A percentile compares a stretch with the other conserved stretches of the same genome.
These are phyloP conservation scores for Gossypium rotundifolium DNA, from an alignment of 345 rosid species.

Conservation along the genomic window DNA sequence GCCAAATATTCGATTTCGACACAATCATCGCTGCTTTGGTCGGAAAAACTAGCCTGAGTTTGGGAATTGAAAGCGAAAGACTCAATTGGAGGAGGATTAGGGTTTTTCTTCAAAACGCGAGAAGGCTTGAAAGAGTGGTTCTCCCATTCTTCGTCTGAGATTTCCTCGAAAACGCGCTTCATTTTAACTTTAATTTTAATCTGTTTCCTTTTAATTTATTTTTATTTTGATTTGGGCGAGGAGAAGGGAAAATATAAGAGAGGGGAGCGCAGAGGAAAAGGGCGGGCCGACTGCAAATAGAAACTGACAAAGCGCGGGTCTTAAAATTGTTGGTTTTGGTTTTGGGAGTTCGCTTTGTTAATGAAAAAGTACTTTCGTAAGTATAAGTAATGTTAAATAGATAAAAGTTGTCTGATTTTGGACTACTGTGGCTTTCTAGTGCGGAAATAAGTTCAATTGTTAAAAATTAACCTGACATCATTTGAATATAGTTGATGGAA, in stretches of 20 bases:
- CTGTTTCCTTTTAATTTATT: neutral
- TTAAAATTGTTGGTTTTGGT: neutral
- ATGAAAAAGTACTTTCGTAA: too few species aligned
- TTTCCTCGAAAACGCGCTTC: slow-evolving; percentile 75
- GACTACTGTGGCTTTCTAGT: too few species aligned
- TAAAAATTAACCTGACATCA: too few species aligned
- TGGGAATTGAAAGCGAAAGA: slow-evolving; percentile 57
- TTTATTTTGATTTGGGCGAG: neutral
- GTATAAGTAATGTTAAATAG: too few species aligned
- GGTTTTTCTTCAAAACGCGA: slow-evolving; percentile 49
- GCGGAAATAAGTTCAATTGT: too few species aligned
- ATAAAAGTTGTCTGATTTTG: too few species aligned
- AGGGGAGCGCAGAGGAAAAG: neutral
- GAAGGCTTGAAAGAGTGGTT: slow-evolving; percentile 70
- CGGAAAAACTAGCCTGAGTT: slow-evolving; percentile 5
- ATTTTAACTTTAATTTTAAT: slow-evolving; percentile 15
- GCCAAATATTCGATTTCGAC: slow-evolving; percentile 30
- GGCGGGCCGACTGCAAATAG: neutral
- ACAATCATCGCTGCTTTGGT: slow-evolving; percentile 41
- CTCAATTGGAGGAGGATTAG: slow-evolving; percentile 61
- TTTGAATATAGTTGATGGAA: too few species aligned
- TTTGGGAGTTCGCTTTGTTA: too few species aligned
- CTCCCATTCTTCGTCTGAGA: slow-evolving; percentile 93
- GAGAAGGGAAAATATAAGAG: neutral
- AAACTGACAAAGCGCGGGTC: neutral